Conservation (phyloP, 768 basidiomycete species). For the Amyloporia xantha region DNA sequence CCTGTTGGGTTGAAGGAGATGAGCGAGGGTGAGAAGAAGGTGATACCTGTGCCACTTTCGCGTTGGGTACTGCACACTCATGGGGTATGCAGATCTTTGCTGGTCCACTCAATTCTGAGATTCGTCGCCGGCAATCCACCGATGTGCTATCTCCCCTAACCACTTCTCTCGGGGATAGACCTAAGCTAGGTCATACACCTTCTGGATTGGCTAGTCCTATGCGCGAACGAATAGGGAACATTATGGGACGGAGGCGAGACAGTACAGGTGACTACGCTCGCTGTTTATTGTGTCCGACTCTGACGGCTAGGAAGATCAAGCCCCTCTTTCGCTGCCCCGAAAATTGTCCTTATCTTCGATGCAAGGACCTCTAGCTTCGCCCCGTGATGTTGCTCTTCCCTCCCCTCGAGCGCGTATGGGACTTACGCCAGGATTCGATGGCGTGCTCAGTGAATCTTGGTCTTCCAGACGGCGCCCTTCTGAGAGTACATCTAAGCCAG, state of each 20-base stretch:
- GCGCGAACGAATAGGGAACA: slow-evolving; percentile 59
- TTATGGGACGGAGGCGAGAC: slow-evolving; percentile 56
- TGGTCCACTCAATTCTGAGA: slow-evolving; percentile 78
- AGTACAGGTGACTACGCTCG: slow-evolving; percentile 38
- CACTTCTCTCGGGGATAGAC: slow-evolving; percentile 46
- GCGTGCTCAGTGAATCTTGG: slow-evolving; percentile 74
- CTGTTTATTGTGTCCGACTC: neutral
- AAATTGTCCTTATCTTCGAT: slow-evolving; percentile 64
- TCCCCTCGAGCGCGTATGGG: slow-evolving; percentile 63
- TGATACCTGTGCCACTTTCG: slow-evolving; percentile 28
- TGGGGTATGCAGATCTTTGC: slow-evolving; percentile 59
- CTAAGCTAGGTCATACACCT: slow-evolving; percentile 46
- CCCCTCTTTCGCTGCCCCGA: slow-evolving; percentile 47
- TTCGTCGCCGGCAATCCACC: slow-evolving; percentile 77
- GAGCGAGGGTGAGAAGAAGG: slow-evolving; percentile 84
- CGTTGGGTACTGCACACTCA: neutral
- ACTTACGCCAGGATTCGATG: slow-evolving; percentile 60
- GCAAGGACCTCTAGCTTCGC: slow-evolving; percentile 46
- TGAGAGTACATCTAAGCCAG: slow-evolving; percentile 42
- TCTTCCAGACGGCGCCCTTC: slow-evolving; percentile 54
- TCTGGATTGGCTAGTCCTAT: slow-evolving; percentile 47
- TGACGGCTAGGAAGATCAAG: slow-evolving; percentile 41
- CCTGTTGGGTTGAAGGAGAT: slow-evolving; percentile 76
- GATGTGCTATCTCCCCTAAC: slow-evolving; percentile 63
- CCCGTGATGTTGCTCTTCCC: slow-evolving; percentile 52